Evolutionary conservation across 2,329 filamentous ascomycete genomes (phyloP), one percentile per base, ranked within the genome.

Genomic region (Diaporthe humulicola): DNA sequence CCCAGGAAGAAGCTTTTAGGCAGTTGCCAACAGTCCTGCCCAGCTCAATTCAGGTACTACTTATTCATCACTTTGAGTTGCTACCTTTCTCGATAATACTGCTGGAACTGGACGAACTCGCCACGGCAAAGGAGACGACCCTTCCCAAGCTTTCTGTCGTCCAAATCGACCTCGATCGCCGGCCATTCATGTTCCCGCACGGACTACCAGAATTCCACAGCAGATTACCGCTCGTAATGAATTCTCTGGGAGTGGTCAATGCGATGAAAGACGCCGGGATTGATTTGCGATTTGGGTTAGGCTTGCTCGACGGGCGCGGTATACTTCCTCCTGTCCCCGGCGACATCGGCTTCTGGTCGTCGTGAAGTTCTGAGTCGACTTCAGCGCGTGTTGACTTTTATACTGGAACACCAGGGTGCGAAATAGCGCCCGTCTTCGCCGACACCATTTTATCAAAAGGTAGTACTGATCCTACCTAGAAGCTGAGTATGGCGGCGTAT

Each of bases 141-240:
- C 58, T 64, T 2, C 58, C 15, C 4, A 45, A 10, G 9, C 38
- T 64, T 42, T 45, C 58, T 9, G 8, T 45, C 15, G 6, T 64
- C 9, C n/a, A 64, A 10, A 45, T 45, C 17, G 58, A 61, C n/a
- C 19, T 48, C 22, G 19, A 48, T n/a, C 19, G 9, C 19, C 3
- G 19, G 7, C 45, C 19, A 10, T 1, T 2, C 2, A 3, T 2
- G 1, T 22, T 48, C 19, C 19, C 7, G 19, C 3, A 8, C 6
- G 8, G 45, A 4, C n/a, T 48, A 2, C 19, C 45, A 22, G 45
- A 19, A 22, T 1, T 2, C 4, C 19, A 3, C 2, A 2, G 45
- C 7, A 42, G n/a, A 30, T 15, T 30, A 4, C 15, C 38, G 6
- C 6, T 33, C 1, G 4, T 14, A 12, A 64, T 64, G 40, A 6